Base-by-base conservation (phyloP, 2,329 filamentous ascomycete genomes). In the Fusarium siculi region DNA sequence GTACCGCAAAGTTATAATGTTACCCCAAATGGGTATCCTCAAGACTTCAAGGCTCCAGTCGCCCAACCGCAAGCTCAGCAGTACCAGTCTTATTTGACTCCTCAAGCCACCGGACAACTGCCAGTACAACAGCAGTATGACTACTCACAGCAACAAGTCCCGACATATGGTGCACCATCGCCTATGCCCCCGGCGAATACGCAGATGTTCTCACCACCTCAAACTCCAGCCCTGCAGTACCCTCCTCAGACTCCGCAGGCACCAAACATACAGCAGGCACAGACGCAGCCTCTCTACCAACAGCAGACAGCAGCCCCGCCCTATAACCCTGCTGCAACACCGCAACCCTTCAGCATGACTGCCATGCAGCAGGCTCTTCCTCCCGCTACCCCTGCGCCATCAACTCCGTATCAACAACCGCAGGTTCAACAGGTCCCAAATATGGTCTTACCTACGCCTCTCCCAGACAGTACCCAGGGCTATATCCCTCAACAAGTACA, bases 321-420 rank as follows among this genome's bases (percentile, higher is more conserved):
- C 3, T 68, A 58, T n/a, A 70, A 44, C 1, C n/a, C 52, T 7
- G 3, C 23, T 2, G 7, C 28, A 10, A 28, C 63, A 16, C 16
- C 65, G 8, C 64, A 66, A 4, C 10, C 62, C 2, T 77, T 65
- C 9, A 43, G 71, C 37, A 70, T 76, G 74, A 14, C 47, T 2
- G 46, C 68, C 1, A 63, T 76, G 40, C 58, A 54, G 14, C 52
- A 64, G 1, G 70, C 74, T 10, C 74, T 76, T 9, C 74, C 74
- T 19, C 21, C 23, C 1, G 21, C 54, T 3, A 54, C 50, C 2
- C n/a, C 63, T 9, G 25, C 21, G 1, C 7, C 43, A 0, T 14
- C 40, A 0, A 12, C 43, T 15, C n/a, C 47, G 1, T 57, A 53
- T 21, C 63, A 66, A 18, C 53, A 49, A 1, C 44, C 40, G 2